Evolutionary conservation across 2,329 filamentous ascomycete species (phyloP).

Genomic region (Microdochium nivale): DNA sequence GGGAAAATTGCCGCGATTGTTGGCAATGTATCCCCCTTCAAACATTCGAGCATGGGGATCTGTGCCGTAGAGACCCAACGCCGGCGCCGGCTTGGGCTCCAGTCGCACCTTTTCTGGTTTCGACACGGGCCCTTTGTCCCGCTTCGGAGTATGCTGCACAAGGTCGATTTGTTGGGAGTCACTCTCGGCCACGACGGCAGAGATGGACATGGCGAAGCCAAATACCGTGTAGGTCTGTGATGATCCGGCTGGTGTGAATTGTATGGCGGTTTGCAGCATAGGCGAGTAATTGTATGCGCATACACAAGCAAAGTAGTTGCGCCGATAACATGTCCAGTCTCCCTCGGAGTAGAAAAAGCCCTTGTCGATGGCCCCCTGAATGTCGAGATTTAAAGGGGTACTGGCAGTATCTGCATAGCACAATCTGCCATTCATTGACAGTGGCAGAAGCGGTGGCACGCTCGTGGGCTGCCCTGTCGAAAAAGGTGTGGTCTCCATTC

Average conservation of each 20-base stretch:
- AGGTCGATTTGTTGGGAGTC: constrained; percentile 71
- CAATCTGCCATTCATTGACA: constrained; percentile 50
- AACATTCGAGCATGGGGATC: constrained; percentile 18
- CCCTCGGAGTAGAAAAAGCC: constrained; percentile 76
- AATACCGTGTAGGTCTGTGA: constrained; percentile 55
- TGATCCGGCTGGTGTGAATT: constrained; percentile 41
- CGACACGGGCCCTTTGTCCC: constrained; percentile 77
- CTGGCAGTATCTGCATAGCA: constrained; percentile 42
- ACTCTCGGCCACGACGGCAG: constrained; percentile 71
- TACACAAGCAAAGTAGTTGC: constrained; percentile 84
- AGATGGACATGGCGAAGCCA: constrained; percentile 75
- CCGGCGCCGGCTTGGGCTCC: constrained; percentile 53
- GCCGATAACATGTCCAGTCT: constrained; percentile 86
- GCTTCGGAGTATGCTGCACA: constrained; percentile 84
- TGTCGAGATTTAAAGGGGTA: constrained; percentile 57
- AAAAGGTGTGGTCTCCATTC: constrained; percentile 39
- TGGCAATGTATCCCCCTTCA: constrained; percentile 11
- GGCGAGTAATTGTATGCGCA: constrained; percentile 69
- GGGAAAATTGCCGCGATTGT: constrained; percentile 31
- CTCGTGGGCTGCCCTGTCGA: constrained; percentile 28
- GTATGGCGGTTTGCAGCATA: constrained; percentile 36
- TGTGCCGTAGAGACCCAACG: constrained; percentile 32
- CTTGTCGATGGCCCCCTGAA: constrained; percentile 77
- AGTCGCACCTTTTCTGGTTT: constrained; percentile 64
- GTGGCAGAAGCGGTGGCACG: constrained; percentile 43